These are phyloP conservation scores for Penicillium simplicissimum DNA, from an alignment of 495 filamentous ascomycete species.

Conservation along the genomic window DNA sequence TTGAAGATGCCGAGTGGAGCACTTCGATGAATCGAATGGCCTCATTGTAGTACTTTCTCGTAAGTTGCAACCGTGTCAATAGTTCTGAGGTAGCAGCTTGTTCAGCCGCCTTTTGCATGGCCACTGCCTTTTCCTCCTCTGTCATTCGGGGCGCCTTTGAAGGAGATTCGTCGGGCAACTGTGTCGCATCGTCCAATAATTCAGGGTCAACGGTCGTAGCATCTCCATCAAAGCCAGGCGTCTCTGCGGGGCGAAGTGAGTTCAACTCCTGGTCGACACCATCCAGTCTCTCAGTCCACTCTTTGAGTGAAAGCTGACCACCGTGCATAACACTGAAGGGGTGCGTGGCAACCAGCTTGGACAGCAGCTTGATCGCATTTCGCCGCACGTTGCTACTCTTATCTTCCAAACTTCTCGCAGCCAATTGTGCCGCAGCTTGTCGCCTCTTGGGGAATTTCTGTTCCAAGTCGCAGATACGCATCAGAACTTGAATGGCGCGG, in stretches of 20 bases:
- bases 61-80: constrained; percentile 81
- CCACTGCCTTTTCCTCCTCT: constrained; percentile 55
- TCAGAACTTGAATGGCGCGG: constrained; percentile 88
- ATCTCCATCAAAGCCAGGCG: constrained; percentile 68
- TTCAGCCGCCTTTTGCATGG: constrained; percentile 67
- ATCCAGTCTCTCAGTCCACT: constrained; percentile 80
- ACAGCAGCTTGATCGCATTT: constrained; percentile 91
- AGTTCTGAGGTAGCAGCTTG: constrained; percentile 73
- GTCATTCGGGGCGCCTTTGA: constrained; percentile 62
- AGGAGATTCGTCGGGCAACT: constrained; percentile 64
- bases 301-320: constrained; percentile 76
- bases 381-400: constrained; percentile 97
- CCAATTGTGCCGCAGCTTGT: constrained; percentile 81
- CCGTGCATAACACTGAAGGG: constrained; percentile 93
- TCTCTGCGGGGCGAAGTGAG: constrained; percentile 73
- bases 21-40: constrained; percentile 93
- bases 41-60: constrained; percentile 85
- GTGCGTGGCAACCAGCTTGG: constrained; percentile 84
- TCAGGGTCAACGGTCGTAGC: constrained; percentile 66
- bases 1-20: constrained; percentile 74
- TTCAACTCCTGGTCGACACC: constrained; percentile 79
- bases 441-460: constrained; percentile 92
- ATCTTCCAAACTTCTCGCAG: constrained; percentile 86
- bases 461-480: constrained; percentile 87
- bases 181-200: constrained; percentile 88